Base-by-base conservation (phyloP, 2,329 filamentous ascomycete species). In the Talaromyces sp. region DNA sequence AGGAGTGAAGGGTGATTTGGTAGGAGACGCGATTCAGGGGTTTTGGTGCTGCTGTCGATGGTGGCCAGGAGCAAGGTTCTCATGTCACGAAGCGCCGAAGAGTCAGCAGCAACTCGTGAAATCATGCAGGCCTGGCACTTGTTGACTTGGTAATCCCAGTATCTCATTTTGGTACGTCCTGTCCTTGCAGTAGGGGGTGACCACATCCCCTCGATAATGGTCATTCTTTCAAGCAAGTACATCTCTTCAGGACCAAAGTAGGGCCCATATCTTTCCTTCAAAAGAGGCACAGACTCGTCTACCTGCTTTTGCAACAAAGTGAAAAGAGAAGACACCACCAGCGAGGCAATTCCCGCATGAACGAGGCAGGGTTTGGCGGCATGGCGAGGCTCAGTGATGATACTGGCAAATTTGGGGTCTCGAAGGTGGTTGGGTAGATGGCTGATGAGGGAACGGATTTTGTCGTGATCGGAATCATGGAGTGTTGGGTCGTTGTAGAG, bases 101-200 rank as follows among this genome's bases (percentile, higher is more conserved):
- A 66, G 55, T 74, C 63, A 0, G 62, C 57, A 1, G 69, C 68
- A 12, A 79, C 65, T 0, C 72, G 67, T 6, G 70, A 66, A 9
- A 79, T 50, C 56, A 78, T 76, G 53, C 77, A 79, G 0, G 72
- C 77, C 31, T 73, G 65, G 61, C 77, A 79, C 8, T 63, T 56
- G 55, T 75, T 72, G 23, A 58, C 61, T 63, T 78, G 74, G 50
- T 70, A 72, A 7, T 33, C 57, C 65, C 67, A 67, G 12, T 67
- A 65, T 61, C 55, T 60, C 34, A 34, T 63, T 16, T 56, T 65
- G 6, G 31, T 40, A 10, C 36, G 51, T 40, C 7, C 59, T 28
- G 33, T 33, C 28, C 34, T 54, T 28, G 51, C 64, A 65, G 5
- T 62, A 56, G 56, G 53, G 44, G 31, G 60, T 36, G 50, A 64